Conservation (phyloP, 2,329 filamentous ascomycete genomes). For the Ophiostoma triangulosporum region DNA sequence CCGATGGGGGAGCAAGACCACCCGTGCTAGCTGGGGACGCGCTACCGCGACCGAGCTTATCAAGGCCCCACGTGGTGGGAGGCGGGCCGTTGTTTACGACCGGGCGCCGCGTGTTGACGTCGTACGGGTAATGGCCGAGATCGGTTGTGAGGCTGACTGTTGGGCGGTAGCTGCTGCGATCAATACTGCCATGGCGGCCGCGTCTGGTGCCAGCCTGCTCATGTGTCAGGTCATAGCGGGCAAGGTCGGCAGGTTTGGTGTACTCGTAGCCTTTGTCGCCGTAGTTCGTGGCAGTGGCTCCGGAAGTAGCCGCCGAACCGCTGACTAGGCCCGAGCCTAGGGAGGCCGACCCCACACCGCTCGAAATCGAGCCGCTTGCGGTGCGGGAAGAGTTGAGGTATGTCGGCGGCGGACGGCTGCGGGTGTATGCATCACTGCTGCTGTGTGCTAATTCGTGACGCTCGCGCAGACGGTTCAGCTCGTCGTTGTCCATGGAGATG, state of each 20-base stretch:
- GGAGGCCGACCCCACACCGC: background rate
- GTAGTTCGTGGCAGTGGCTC: slow-evolving; percentile 29
- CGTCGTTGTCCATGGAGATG: slow-evolving; percentile 36
- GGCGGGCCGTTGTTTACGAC: slow-evolving; percentile 40
- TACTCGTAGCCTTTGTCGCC: slow-evolving; percentile 50
- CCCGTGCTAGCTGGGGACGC: slow-evolving; percentile 12
- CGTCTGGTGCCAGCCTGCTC: slow-evolving; percentile 25
- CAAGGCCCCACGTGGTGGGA: slow-evolving; percentile 55
- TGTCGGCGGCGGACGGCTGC: slow-evolving; percentile 29
- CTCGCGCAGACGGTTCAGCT: slow-evolving; percentile 36
- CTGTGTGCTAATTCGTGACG: slow-evolving; percentile 25
- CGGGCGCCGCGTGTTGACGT: slow-evolving; percentile 15
- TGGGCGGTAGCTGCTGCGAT: slow-evolving; percentile 42
- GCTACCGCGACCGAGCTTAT: slow-evolving; percentile 44
- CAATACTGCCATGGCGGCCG: slow-evolving; percentile 40
- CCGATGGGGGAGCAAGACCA: background rate
- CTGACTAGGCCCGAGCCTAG: background rate
- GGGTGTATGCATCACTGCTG: slow-evolving; percentile 22
- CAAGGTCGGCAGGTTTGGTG: slow-evolving; percentile 48
- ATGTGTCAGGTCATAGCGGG: slow-evolving; percentile 47
- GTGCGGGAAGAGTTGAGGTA: slow-evolving; percentile 33
- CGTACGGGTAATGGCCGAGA: slow-evolving; percentile 30
- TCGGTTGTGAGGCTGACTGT: slow-evolving; percentile 38
- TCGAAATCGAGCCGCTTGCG: slow-evolving; percentile 19
- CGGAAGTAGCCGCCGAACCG: slow-evolving; percentile 5